Evolutionary conservation across 2,329 filamentous ascomycete genomes (phyloP), one percentile per base, ranked within the genome.

Genomic region (Lasiodiplodia hormozganensis): DNA sequence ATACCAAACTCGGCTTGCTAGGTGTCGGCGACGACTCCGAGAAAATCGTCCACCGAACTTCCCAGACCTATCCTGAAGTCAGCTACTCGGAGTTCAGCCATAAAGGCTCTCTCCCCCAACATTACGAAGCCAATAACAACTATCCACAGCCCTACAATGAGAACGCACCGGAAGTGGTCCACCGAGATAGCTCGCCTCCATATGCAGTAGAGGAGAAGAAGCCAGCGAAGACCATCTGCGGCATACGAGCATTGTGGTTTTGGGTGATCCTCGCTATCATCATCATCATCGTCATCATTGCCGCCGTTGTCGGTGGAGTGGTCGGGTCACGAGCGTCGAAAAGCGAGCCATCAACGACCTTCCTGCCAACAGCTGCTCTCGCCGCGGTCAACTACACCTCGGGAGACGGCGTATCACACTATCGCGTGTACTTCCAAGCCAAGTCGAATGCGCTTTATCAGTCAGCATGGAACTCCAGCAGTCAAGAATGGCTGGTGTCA

Each of bases 381-480:
- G 53, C 53, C 12, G 53, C 53, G 38, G 28, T 56, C 25, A 56
- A 56, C 21, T 38, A 56, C 11, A 56, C 53, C 31, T 28, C n/a
- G 53, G 53, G 14, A 18, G 36, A 38, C 31, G 53, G 31, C 53
- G 18, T 56, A n/a, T 3, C 34, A 36, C 53, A 56, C 28, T n/a
- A 56, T 11, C 53, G 53, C 18, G 53, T 56, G 11, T 56, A 56
- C 28, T 56, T 56, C 16, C 53, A 56, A 36, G 53, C 53, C 53
- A 25, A 56, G 25, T 56, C 53, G 7, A 56, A 56, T 23, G 53
- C 53, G 53, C 53, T 56, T 10, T 56, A 56, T 23, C 28, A 56
- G 53, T 56, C 53, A 1, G 53, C 53, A 36, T 56, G 53, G 53
- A 56, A 56, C 53, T 56, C 53, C 53, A 56, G 53, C 53, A 10